These are phyloP conservation scores for Claviceps fusiformis DNA, from an alignment of 2,329 filamentous ascomycete genomes.

Conservation along the genomic window DNA sequence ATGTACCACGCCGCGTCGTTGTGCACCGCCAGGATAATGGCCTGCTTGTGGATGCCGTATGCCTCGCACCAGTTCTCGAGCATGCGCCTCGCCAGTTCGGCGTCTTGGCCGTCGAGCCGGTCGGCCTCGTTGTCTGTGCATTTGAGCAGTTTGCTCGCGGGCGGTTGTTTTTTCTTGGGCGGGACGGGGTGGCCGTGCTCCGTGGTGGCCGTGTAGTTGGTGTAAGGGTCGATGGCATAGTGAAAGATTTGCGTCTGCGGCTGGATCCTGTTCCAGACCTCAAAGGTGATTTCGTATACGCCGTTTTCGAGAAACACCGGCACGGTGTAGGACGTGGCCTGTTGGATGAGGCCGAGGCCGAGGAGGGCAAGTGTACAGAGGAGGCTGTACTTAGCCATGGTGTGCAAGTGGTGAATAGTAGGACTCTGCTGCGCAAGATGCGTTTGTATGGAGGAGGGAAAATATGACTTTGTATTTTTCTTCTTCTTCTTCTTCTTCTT, in stretches of 20 bases:
- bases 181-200: neutral
- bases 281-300: neutral
- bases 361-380: neutral
- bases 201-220: neutral
- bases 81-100: neutral
- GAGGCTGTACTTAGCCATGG: neutral
- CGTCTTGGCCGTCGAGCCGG: neutral
- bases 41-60: neutral
- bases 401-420: neutral
- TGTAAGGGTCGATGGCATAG: neutral
- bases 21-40: slow-evolving; percentile 2
- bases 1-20: slow-evolving; percentile 2
- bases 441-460: neutral
- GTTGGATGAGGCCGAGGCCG: neutral
- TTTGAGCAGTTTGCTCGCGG: no score
- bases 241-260: neutral
- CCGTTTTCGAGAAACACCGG: neutral
- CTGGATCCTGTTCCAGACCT: neutral
- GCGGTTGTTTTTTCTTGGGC: neutral
- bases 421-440: no score
- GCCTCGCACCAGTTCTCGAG: slow-evolving; percentile 6
- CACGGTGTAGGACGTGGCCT: neutral
- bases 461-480: no score
- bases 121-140: neutral
- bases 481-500: no score